phyloP scores from a whole-genome alignment of 495 filamentous ascomycete species.

The Glarea lozoyensis region DNA sequence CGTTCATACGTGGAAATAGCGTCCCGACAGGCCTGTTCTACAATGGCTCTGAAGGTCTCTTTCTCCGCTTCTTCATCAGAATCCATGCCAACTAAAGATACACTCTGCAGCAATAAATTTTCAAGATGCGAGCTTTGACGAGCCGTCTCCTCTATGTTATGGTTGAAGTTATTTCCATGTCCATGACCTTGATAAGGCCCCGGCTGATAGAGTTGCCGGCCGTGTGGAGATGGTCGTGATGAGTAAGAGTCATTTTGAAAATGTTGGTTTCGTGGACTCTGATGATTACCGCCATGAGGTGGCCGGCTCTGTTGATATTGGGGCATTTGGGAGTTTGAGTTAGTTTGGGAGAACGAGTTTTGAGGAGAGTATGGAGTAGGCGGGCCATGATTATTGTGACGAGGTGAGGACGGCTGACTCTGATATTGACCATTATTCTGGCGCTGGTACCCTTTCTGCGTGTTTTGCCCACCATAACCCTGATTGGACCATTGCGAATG shows the following conservation, averaged over 20 bases:
- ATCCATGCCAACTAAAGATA: slow-evolving; percentile 38
- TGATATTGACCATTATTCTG: no score
- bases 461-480: slow-evolving; percentile 5
- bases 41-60: slow-evolving; percentile 45
- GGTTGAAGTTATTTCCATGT: slow-evolving; percentile 6
- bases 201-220: slow-evolving; percentile 27
- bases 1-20: slow-evolving; percentile 42
- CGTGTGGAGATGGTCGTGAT: slow-evolving; percentile 13
- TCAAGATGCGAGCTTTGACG: slow-evolving; percentile 38
- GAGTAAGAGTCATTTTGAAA: background rate
- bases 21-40: slow-evolving; percentile 48
- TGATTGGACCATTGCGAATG: slow-evolving; percentile 8
- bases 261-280: slow-evolving; percentile 3
- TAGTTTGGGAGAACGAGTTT: slow-evolving; percentile 2
- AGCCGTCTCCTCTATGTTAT: slow-evolving; percentile 28
- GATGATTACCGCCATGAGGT: slow-evolving; percentile 5
- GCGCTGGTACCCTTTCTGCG: no score
- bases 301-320: slow-evolving; percentile 5
- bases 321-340: slow-evolving; percentile 9
- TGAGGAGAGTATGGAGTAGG: slow-evolving; percentile 13
- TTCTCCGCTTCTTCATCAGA: slow-evolving; percentile 49
- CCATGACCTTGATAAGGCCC: slow-evolving; percentile 1
- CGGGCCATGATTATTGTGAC: slow-evolving; percentile 3
- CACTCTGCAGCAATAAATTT: slow-evolving; percentile 28
- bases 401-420: slow-evolving; percentile 11